A percentile compares a stretch with the other conserved stretches of the same genome.
Evolutionary conservation across 1,284 basidiomycete species (phyloP).

Genomic region (Kwoniella shivajii): DNA sequence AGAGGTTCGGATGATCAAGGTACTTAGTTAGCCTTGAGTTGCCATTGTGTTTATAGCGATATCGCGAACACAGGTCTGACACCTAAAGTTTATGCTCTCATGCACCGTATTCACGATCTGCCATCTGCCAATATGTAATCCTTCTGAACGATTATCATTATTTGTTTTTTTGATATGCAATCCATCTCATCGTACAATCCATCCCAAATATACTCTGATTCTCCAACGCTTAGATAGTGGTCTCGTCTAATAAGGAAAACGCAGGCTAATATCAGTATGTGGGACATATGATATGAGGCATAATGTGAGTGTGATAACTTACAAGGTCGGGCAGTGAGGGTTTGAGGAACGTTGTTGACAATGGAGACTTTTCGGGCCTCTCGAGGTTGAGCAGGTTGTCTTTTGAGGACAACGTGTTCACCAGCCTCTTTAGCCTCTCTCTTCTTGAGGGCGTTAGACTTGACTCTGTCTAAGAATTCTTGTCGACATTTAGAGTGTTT

Average conservation of each 20-base stretch:
- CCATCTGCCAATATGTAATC: too few relatives aligned
- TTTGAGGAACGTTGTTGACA: conserved; percentile 82
- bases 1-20: conserved; percentile 38
- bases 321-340: conserved; percentile 84
- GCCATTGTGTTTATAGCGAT: neutral
- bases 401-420: conserved; percentile 86
- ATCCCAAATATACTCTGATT: conserved; percentile 18
- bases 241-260: conserved; percentile 46
- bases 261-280: neutral
- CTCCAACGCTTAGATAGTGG: conserved; percentile 50
- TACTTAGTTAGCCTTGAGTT: neutral
- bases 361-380: conserved; percentile 75
- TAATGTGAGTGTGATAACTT: conserved; percentile 31
- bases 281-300: neutral
- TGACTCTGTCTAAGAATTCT: conserved; percentile 96
- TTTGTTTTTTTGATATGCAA: conserved; percentile 23
- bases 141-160: too few relatives aligned
- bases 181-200: conserved; percentile 53
- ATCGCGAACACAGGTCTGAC: neutral
- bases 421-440: conserved; percentile 84
- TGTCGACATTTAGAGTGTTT: conserved; percentile 98
- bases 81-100: too few relatives aligned
- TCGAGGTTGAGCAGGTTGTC: conserved; percentile 81
- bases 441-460: conserved; percentile 85
- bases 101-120: too few relatives aligned